phyloP scores from a whole-genome alignment of 345 rosid species.

The Passiflora organensis region DNA sequence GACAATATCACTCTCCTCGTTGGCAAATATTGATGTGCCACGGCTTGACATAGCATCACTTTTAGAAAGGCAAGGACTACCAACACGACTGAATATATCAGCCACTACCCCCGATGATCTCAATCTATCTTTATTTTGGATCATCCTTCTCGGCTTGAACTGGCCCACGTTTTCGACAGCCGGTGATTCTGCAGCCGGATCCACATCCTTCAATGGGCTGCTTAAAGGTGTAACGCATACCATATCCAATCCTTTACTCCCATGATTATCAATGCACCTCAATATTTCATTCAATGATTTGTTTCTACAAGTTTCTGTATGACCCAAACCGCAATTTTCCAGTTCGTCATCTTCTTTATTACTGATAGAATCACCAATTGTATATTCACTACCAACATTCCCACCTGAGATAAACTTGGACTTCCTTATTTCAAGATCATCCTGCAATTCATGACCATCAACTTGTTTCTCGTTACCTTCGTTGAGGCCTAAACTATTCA shows the following conservation, averaged over 20 bases:
- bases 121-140: slow-evolving; percentile 19
- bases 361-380: slow-evolving; percentile 13
- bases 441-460: slow-evolving; percentile 21
- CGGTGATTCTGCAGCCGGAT: slow-evolving; percentile 35
- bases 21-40: slow-evolving; percentile 35
- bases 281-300: slow-evolving; percentile 27
- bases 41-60: slow-evolving; percentile 46
- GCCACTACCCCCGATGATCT: slow-evolving; percentile 36
- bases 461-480: slow-evolving; percentile 28
- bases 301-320: slow-evolving; percentile 18
- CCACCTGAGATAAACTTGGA: slow-evolving; percentile 23
- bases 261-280: slow-evolving; percentile 15
- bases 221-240: slow-evolving; percentile 24
- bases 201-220: slow-evolving; percentile 42
- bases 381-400: slow-evolving; percentile 16
- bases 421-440: slow-evolving; percentile 15
- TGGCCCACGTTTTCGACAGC: slow-evolving; percentile 23
- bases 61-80: slow-evolving; percentile 49
- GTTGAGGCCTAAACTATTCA: slow-evolving; percentile 23
- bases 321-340: slow-evolving; percentile 33
- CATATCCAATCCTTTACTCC: slow-evolving; percentile 32
- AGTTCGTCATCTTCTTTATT: slow-evolving; percentile 7
- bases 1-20: slow-evolving; percentile 43
- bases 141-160: slow-evolving; percentile 22
- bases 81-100: slow-evolving; percentile 46